A percentile compares a stretch with the other conserved stretches of the same genome.
Conservation (phyloP, 371 early-diverging fungal genomes). For the Mucor velutinosus region DNA sequence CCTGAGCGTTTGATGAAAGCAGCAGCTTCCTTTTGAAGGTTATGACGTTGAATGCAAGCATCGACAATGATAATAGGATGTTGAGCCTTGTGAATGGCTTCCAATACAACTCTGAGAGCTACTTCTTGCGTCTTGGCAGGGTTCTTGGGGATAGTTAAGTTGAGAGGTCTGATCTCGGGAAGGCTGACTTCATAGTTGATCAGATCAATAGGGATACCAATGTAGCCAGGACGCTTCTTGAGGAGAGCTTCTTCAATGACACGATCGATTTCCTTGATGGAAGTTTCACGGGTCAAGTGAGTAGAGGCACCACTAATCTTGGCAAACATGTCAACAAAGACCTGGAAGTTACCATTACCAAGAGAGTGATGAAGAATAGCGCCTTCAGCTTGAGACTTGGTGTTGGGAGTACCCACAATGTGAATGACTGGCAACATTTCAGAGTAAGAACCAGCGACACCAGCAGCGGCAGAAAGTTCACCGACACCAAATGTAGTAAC, state of each 20-base stretch:
- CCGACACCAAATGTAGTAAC: conserved; percentile 63
- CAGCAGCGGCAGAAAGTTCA: conserved; percentile 54
- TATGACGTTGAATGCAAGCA: conserved; percentile 45
- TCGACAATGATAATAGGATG: conserved; percentile 48
- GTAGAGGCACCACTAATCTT: conserved; percentile 43
- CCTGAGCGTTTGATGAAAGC: conserved; percentile 37
- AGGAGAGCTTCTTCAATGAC: conserved; percentile 25
- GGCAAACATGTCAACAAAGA: conserved; percentile 42
- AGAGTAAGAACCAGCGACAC: conserved; percentile 53
- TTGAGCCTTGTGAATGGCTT: conserved; percentile 32
- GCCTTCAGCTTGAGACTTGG: conserved; percentile 39
- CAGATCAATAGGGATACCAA: conserved; percentile 53
- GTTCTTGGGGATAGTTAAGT: conserved; percentile 19
- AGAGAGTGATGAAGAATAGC: conserved; percentile 57
- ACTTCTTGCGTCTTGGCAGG: conserved; percentile 25
- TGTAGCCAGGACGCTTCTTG: conserved; percentile 43
- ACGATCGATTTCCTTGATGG: conserved; percentile 46
- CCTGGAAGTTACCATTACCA: conserved; percentile 54
- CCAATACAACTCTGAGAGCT: conserved; percentile 13
- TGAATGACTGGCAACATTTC: conserved; percentile 61
- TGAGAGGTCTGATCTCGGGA: conserved; percentile 19
- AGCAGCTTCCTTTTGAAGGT: conserved; percentile 27
- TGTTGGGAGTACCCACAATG: conserved; percentile 55
- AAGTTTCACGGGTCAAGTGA: conserved; percentile 27
- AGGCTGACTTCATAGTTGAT: conserved; percentile 29